Evolutionary conservation across 345 rosid genomes (phyloP).

Genomic region (Leavenworthia alabamica): DNA sequence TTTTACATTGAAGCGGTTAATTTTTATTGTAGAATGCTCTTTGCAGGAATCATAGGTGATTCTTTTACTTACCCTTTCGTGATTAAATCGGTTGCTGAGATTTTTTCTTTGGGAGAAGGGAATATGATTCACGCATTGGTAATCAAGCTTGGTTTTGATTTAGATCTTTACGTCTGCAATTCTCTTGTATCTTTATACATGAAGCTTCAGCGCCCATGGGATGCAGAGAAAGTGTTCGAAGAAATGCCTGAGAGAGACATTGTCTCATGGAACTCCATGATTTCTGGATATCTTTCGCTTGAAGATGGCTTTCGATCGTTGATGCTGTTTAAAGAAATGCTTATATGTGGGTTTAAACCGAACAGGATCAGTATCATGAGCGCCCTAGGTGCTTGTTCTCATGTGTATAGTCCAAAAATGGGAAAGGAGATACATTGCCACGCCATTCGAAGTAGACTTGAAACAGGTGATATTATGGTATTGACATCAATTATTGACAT

Average conservation of each 20-base stretch:
- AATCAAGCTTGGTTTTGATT: constrained; percentile 50
- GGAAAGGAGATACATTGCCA: constrained; percentile 79
- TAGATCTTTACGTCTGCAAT: constrained; percentile 58
- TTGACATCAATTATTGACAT: constrained; percentile 57
- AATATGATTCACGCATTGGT: constrained; percentile 45
- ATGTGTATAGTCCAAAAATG: constrained; percentile 19
- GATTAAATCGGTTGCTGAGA: constrained; percentile 53
- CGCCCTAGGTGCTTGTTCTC: constrained; percentile 51
- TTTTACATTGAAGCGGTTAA: constrained; percentile 39
- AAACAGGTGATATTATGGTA: constrained; percentile 44
- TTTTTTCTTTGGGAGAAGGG: constrained; percentile 39
- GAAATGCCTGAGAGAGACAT: constrained; percentile 61
- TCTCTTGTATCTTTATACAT: constrained; percentile 57
- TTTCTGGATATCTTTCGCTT: constrained; percentile 51
- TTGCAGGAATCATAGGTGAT: constrained; percentile 42
- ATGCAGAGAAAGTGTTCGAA: constrained; percentile 56
- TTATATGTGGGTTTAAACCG: constrained; percentile 33
- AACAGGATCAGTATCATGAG: constrained; percentile 53
- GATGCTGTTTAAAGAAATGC: constrained; percentile 42
- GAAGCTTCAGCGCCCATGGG: constrained; percentile 39
- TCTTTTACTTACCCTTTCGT: constrained; percentile 63
- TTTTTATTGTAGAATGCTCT: constrained; percentile 43
- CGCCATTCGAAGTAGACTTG: constrained; percentile 42
- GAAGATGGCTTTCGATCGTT: constrained; percentile 46
- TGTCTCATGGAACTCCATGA: constrained; percentile 80